Evolutionary conservation across 1,284 basidiomycete genomes (phyloP), one percentile per base, ranked within the genome.

Genomic region (Exsudoporus floridanus): DNA sequence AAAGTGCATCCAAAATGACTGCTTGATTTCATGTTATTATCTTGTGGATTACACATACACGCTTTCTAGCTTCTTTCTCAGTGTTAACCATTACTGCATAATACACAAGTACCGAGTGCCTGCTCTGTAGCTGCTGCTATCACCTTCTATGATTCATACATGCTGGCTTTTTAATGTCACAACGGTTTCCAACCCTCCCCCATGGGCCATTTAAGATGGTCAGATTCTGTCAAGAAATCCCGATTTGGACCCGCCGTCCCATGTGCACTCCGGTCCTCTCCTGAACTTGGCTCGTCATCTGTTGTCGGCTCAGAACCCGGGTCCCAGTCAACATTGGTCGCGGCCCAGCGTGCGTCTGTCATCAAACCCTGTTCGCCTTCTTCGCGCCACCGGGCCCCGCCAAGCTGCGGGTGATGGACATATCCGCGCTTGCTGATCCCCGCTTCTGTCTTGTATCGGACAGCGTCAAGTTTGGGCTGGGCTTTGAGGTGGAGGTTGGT

Each of bases 371-470:
- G 61, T 36, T 73, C 68, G 38, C 61, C 65, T 41, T 70, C 65
- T 46, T 61, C 60, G 12, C 58, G 54, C 66, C 61, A 59, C 59
- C 63, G 58, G 13, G 55, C 52, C 46, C 56, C 58, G 46, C 61
- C 62, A 43, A 61, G 35, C 10, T 62, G 59, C 23, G 60, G 39
- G 53, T 65, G 66, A 59, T 67, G 66, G 33, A 86, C 76, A 60
- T 79, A 87, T 40, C 85, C 85, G 9, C 83, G 73, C 55, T 72
- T 71, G 53, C 74, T 80, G 36, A 87, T 61, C 19, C 84, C 85
- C 19, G 84, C 85, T 65, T 87, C 85, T 0, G 84, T 84, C 67
- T 87, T 87, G 67, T 80, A 88, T 54, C 82, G 69, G 33, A 82
- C 84, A n/a, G 75, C 77, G 31, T 81, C 79, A 7, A 82, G 56